phyloP scores from a whole-genome alignment of 495 filamentous ascomycete species.

The Penicillium desertorum region DNA sequence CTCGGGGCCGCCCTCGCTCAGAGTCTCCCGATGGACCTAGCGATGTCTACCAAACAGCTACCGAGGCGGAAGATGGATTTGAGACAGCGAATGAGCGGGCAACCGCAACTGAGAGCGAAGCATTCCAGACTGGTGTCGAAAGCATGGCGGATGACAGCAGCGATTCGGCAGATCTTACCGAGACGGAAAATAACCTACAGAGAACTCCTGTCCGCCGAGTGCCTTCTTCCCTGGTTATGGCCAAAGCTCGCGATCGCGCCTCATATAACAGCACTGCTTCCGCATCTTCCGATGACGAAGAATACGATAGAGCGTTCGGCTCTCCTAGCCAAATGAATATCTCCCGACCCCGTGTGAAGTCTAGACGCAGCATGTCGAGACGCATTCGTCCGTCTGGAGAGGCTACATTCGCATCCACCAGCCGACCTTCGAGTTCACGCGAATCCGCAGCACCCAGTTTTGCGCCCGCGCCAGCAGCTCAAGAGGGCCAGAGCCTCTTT shows the following conservation, averaged over 20 bases:
- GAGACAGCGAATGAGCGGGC: slow-evolving; percentile 76
- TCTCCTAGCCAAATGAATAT: slow-evolving; percentile 63
- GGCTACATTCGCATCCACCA: slow-evolving; percentile 53
- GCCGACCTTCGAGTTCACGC: slow-evolving; percentile 49
- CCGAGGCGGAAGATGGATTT: slow-evolving; percentile 81
- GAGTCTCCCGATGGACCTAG: slow-evolving; percentile 44
- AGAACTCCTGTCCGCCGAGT: slow-evolving; percentile 45
- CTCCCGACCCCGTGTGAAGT: slow-evolving; percentile 67
- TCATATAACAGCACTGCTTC: slow-evolving; percentile 89
- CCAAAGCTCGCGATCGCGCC: slow-evolving; percentile 55
- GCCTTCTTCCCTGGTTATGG: slow-evolving; percentile 42
- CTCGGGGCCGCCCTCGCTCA: slow-evolving; percentile 21
- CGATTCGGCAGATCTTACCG: slow-evolving; percentile 69
- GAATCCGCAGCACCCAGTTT: slow-evolving; percentile 52
- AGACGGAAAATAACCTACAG: slow-evolving; percentile 70
- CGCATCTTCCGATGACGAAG: slow-evolving; percentile 77
- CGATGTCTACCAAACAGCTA: slow-evolving; percentile 82
- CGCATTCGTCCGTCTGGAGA: slow-evolving; percentile 67
- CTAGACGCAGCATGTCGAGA: slow-evolving; percentile 61
- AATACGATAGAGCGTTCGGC: slow-evolving; percentile 51
- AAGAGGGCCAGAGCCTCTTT: slow-evolving; percentile 76
- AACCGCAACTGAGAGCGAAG: slow-evolving; percentile 80
- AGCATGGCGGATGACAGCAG: slow-evolving; percentile 76
- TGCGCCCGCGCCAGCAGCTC: slow-evolving; percentile 46
- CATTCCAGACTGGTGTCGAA: slow-evolving; percentile 89